Percentiles rank a stretch among this genome's conserved stretches.
Conservation (phyloP, 2,329 filamentous ascomycete genomes). For the Cercospora canescens region DNA sequence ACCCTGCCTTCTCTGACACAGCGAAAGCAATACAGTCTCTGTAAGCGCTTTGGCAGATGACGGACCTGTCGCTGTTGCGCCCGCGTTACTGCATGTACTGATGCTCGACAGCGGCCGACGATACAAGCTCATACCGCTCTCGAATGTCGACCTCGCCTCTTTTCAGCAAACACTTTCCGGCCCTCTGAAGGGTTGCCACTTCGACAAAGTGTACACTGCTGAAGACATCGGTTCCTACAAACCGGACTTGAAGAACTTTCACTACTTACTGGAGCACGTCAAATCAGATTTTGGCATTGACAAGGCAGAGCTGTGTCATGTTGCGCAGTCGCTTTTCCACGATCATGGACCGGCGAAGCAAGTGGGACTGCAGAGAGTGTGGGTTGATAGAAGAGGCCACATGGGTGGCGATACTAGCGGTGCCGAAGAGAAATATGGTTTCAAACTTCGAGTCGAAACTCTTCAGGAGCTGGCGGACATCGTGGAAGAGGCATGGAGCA, state of each 20-base stretch:
- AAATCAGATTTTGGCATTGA: conserved; percentile 57
- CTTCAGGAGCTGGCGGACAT: conserved; percentile 62
- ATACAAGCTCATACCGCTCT: conserved; percentile 62
- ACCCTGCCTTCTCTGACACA: conserved; percentile 61
- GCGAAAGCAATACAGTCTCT: conserved; percentile 54
- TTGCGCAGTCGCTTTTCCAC: conserved; percentile 66
- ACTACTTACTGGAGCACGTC: conserved; percentile 60
- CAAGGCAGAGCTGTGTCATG: conserved; percentile 62
- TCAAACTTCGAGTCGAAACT: conserved; percentile 61
- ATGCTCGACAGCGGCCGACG: conserved; percentile 32
- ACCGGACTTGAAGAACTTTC: conserved; percentile 64
- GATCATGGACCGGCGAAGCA: conserved; percentile 67
- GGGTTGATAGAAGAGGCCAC: conserved; percentile 60
- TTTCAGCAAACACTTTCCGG: conserved; percentile 52
- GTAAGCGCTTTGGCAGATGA: neutral
- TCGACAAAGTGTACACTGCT: conserved; percentile 69
- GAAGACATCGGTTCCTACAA: conserved; percentile 73
- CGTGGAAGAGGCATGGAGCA: conserved; percentile 44
- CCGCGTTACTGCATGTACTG: neutral
- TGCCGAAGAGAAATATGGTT: conserved; percentile 47
- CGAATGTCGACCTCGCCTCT: conserved; percentile 59
- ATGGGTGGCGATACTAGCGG: conserved; percentile 49
- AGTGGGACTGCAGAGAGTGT: conserved; percentile 61
- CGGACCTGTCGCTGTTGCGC: neutral
- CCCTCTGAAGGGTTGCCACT: conserved; percentile 54